A percentile compares a stretch with the other conserved stretches of the same genome.
Conservation (phyloP, 148 eudicot species). For the Chenopodium suecicum region DNA sequence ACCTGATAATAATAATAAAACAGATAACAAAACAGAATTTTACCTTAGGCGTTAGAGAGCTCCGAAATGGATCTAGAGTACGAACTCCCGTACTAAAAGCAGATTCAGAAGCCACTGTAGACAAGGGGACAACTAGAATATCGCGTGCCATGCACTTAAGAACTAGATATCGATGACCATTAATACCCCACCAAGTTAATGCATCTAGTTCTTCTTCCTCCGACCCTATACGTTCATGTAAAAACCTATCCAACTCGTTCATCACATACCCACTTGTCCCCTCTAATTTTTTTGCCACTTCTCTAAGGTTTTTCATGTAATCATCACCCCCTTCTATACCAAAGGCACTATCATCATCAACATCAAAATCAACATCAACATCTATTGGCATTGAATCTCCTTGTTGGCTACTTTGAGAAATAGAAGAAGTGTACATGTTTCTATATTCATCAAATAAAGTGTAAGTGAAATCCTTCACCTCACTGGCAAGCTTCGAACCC, state of each 20-base stretch:
- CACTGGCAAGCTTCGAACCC: background rate
- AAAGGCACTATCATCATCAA: background rate
- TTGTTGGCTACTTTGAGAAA: background rate
- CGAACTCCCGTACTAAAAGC: background rate
- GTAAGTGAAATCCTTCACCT: background rate
- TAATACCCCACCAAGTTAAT: slow-evolving; percentile 4
- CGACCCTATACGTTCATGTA: background rate
- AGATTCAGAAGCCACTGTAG: background rate
- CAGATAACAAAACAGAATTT: too few relatives aligned
- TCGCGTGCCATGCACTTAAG: background rate
- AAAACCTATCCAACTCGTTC: slow-evolving; percentile 9
- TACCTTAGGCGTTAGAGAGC: too few relatives aligned
- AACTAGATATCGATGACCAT: background rate
- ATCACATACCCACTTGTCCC: slow-evolving; percentile 13
- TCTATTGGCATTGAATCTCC: background rate
- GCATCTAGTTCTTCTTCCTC: background rate
- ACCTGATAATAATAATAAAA: too few relatives aligned
- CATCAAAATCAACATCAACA: background rate
- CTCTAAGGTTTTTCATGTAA: background rate
- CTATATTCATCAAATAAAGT: slow-evolving; percentile 13
- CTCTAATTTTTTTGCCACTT: background rate
- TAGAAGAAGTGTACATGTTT: background rate
- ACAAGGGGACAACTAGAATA: background rate
- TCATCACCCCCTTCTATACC: background rate
- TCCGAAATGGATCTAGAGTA: too few relatives aligned